Evolutionary conservation across 129 eudicot genomes (phyloP).

Genomic region (Arctium minus): DNA sequence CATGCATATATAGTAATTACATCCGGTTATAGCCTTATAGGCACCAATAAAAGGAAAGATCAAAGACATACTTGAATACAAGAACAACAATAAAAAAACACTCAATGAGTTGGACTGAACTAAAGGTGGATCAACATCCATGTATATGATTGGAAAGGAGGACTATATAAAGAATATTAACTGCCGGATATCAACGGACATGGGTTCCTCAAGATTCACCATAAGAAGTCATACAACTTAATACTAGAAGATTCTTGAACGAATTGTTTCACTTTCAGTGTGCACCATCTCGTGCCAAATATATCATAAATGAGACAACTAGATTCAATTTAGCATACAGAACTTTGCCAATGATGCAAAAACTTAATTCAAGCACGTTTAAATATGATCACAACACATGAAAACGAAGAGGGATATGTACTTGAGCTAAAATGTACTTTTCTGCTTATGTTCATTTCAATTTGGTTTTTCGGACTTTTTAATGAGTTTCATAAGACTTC

Average conservation of each 20-base stretch:
- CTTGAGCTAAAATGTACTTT: not conserved
- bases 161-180: not conserved
- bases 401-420: not conserved
- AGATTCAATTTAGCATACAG: constrained; percentile 9
- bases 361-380: not conserved
- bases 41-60: not conserved
- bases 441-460: not conserved
- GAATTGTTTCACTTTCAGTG: not conserved
- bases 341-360: not conserved
- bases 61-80: not conserved
- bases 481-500: not conserved
- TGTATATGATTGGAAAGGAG: not conserved
- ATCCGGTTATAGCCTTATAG: not conserved
- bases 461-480: not conserved
- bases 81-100: not conserved
- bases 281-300: not conserved
- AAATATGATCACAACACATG: not conserved
- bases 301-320: not conserved
- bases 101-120: not conserved
- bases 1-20: not conserved
- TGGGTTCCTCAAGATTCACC: not conserved
- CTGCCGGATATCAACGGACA: not conserved
- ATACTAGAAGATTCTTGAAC: constrained; percentile 3
- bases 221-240: not conserved
- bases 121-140: not conserved